phyloP scores from a whole-genome alignment of 805 yeast species.

The Wickerhamiella cacticola region DNA sequence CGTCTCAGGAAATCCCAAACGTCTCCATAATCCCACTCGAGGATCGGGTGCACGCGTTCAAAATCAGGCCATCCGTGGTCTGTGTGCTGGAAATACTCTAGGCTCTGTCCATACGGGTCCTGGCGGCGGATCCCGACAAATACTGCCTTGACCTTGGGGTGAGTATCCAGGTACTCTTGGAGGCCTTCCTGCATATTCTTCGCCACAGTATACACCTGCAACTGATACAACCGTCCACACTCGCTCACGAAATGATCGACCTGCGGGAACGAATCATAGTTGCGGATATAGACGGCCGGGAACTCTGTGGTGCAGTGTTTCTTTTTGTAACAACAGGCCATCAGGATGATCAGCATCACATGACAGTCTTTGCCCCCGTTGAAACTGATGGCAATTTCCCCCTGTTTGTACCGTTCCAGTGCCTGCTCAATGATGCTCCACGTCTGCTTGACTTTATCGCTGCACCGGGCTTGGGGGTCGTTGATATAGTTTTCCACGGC shows the following conservation, averaged over 20 bases:
- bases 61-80: constrained; percentile 90
- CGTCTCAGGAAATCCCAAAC: constrained; percentile 67
- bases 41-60: constrained; percentile 71
- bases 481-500: neutral
- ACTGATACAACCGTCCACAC: constrained; percentile 43
- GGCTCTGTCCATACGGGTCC: constrained; percentile 66
- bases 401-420: constrained; percentile 16
- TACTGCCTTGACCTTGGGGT: constrained; percentile 53
- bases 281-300: constrained; percentile 59
- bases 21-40: constrained; percentile 75
- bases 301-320: constrained; percentile 12
- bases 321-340: constrained; percentile 36
- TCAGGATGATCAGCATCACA: constrained; percentile 65
- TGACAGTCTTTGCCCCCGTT: constrained; percentile 97
- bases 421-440: constrained; percentile 25
- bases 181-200: constrained; percentile 57
- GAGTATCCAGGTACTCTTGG: constrained; percentile 40
- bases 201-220: constrained; percentile 35
- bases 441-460: constrained; percentile 21
- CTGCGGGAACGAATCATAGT: constrained; percentile 59
- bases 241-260: constrained; percentile 51
- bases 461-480: constrained; percentile 7
- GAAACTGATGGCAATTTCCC: constrained; percentile 54
- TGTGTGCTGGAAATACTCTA: constrained; percentile 55
- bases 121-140: constrained; percentile 79